phyloP scores from a whole-genome alignment of 805 yeast species.

The Clavispora phyllophila region DNA sequence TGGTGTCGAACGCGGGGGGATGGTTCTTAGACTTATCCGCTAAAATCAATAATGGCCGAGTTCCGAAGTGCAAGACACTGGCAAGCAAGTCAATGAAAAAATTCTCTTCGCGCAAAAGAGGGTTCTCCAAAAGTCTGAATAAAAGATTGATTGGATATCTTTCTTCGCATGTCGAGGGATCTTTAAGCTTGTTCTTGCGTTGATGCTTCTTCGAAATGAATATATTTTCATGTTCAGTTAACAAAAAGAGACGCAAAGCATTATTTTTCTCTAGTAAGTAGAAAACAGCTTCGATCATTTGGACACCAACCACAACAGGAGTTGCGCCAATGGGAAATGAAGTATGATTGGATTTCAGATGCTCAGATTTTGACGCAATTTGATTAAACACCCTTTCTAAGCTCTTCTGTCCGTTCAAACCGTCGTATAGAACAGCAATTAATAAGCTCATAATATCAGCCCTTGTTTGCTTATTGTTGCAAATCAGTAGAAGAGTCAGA shows the following conservation, averaged over 20 bases:
- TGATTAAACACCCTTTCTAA: slow-evolving; percentile 59
- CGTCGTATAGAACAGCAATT: slow-evolving; percentile 69
- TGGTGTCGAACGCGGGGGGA: slow-evolving; percentile 40
- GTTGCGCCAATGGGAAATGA: slow-evolving; percentile 54
- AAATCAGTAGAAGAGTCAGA: slow-evolving; percentile 59
- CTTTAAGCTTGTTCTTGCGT: slow-evolving; percentile 31
- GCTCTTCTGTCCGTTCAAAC: slow-evolving; percentile 54
- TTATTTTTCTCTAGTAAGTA: slow-evolving; percentile 62
- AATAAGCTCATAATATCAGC: slow-evolving; percentile 67
- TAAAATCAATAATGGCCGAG: slow-evolving; percentile 62
- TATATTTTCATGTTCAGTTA: slow-evolving; percentile 66
- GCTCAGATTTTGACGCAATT: slow-evolving; percentile 45
- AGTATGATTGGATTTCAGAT: not conserved
- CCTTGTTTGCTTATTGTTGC: slow-evolving; percentile 74
- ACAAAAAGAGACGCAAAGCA: slow-evolving; percentile 66
- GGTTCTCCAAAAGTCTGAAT: slow-evolving; percentile 56
- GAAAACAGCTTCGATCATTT: slow-evolving; percentile 69
- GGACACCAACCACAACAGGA: slow-evolving; percentile 68
- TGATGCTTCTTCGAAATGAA: slow-evolving; percentile 28
- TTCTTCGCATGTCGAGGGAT: slow-evolving; percentile 30
- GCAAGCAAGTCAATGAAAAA: slow-evolving; percentile 74
- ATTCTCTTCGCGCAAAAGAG: slow-evolving; percentile 65
- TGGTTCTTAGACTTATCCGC: slow-evolving; percentile 11
- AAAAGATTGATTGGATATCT: slow-evolving; percentile 73
- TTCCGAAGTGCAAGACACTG: slow-evolving; percentile 67